These are phyloP conservation scores for Tremellales sp. DNA, from an alignment of 1,284 basidiomycete genomes.

Conservation along the genomic window DNA sequence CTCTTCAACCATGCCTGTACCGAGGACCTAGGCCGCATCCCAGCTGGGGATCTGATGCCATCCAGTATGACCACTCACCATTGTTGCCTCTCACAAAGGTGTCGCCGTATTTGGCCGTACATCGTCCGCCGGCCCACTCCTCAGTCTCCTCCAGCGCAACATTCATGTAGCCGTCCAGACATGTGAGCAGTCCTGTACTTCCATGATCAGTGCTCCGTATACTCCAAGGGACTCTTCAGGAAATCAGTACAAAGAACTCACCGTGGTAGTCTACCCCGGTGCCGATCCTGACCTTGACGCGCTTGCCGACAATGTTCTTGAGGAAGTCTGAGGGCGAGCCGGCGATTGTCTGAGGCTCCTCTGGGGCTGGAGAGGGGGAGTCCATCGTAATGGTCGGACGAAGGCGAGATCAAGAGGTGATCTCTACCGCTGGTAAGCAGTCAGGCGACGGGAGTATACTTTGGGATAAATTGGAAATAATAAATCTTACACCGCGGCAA, in stretches of 20 bases:
- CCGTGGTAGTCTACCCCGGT: slow-evolving; percentile 95
- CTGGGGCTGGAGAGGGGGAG: slow-evolving; percentile 27
- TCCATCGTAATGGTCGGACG: slow-evolving; percentile 23
- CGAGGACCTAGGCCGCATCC: slow-evolving; percentile 1
- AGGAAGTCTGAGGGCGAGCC: slow-evolving; percentile 87
- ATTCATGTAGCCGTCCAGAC: slow-evolving; percentile 98
- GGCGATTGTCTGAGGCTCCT: slow-evolving; percentile 31
- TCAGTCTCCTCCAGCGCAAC: slow-evolving; percentile 96
- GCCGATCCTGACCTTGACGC: slow-evolving; percentile 88
- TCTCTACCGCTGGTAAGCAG: background rate
- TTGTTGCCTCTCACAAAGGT: slow-evolving; percentile 96
- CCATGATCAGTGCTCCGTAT: slow-evolving; percentile 1
- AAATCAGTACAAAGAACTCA: slow-evolving; percentile 46
- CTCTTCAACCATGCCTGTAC: background rate
- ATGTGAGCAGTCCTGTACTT: slow-evolving; percentile 80
- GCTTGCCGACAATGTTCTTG: slow-evolving; percentile 91
- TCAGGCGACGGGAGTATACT: background rate
- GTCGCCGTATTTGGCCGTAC: slow-evolving; percentile 88
- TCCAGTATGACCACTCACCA: slow-evolving; percentile 60
- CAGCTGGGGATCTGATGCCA: slow-evolving; percentile 12
- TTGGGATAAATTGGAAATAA: slow-evolving; percentile 3
- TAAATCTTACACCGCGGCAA: background rate
- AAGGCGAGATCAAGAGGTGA: background rate
- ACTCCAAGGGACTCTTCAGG: background rate
- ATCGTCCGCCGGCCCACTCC: slow-evolving; percentile 81